phyloP scores from a whole-genome alignment of 345 rosid species.

The Eutrema yunnanense region DNA sequence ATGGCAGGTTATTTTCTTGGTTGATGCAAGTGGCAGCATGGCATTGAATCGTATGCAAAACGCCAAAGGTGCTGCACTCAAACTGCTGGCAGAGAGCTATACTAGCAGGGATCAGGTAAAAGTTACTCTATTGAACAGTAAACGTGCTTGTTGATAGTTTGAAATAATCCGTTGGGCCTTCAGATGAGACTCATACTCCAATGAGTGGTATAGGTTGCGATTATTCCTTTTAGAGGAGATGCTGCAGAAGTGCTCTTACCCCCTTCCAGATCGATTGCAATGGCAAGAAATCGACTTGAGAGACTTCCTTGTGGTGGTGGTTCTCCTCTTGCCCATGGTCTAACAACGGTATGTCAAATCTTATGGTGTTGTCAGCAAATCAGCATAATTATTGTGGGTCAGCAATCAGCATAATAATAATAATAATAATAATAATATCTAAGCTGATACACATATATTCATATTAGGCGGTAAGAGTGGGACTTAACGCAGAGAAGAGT shows the following conservation, averaged over 20 bases:
- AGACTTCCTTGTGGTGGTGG: slow-evolving; percentile 99
- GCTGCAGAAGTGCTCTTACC: slow-evolving; percentile 93
- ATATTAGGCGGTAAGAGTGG: slow-evolving; percentile 82
- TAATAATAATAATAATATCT: neutral
- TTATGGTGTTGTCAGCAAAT: neutral
- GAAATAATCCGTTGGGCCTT: neutral
- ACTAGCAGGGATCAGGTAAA: slow-evolving; percentile 98
- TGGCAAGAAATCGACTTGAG: slow-evolving; percentile 98
- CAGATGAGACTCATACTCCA: slow-evolving; percentile 5
- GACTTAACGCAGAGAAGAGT: slow-evolving; percentile 95
- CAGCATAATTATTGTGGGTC: neutral
- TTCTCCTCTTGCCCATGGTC: slow-evolving; percentile 97
- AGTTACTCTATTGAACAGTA: neutral
- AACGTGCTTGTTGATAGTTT: neutral
- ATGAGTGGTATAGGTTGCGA: slow-evolving; percentile 58
- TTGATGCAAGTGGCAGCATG: slow-evolving; percentile 99
- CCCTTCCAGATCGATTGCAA: slow-evolving; percentile 92
- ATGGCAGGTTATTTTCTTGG: slow-evolving; percentile 85
- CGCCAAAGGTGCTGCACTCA: slow-evolving; percentile 97
- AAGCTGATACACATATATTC: neutral
- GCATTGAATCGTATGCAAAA: slow-evolving; percentile 97
- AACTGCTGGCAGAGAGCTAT: slow-evolving; percentile 92
- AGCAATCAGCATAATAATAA: neutral
- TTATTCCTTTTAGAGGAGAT: slow-evolving; percentile 96
- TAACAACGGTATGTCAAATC: slow-evolving; percentile 61